phyloP scores from a whole-genome alignment of 2,329 filamentous ascomycete species.

The Cryphonectria japonica region DNA sequence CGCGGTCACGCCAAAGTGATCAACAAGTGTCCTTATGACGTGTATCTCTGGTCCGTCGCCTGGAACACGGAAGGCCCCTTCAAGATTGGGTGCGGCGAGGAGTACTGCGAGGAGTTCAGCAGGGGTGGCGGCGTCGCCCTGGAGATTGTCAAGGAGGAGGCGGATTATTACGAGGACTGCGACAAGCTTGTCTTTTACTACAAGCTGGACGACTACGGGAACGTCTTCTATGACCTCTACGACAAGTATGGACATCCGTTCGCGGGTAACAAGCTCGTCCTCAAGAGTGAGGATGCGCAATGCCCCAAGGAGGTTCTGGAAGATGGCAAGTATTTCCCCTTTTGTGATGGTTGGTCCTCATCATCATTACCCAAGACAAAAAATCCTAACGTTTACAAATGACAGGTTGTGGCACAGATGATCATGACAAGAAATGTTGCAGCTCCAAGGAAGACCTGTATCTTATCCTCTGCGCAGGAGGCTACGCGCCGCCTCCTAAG shows the following conservation, averaged over 20 bases:
- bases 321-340: constrained; percentile 14
- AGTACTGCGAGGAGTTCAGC: constrained; percentile 19
- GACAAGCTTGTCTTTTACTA: constrained; percentile 26
- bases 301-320: constrained; percentile 20
- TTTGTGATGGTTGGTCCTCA: not conserved
- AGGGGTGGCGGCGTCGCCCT: constrained; percentile 21
- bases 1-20: constrained; percentile 22
- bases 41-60: constrained; percentile 25
- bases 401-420: constrained; percentile 8
- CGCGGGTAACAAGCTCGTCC: constrained; percentile 14
- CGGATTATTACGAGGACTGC: constrained; percentile 14
- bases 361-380: not conserved
- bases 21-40: constrained; percentile 24
- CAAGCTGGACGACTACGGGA: constrained; percentile 12
- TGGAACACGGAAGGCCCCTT: constrained; percentile 24
- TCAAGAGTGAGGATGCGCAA: constrained; percentile 19
- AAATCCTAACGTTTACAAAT: not conserved
- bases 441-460: constrained; percentile 12
- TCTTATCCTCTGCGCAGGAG: constrained; percentile 17
- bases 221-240: constrained; percentile 25
- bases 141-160: constrained; percentile 20
- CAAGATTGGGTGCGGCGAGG: constrained; percentile 24
- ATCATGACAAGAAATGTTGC: constrained; percentile 23
- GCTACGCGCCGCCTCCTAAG: not conserved
- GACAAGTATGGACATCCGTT: constrained; percentile 24